Conservation (phyloP, 73 alveolate species). For the Vitrella brassicaformis region DNA sequence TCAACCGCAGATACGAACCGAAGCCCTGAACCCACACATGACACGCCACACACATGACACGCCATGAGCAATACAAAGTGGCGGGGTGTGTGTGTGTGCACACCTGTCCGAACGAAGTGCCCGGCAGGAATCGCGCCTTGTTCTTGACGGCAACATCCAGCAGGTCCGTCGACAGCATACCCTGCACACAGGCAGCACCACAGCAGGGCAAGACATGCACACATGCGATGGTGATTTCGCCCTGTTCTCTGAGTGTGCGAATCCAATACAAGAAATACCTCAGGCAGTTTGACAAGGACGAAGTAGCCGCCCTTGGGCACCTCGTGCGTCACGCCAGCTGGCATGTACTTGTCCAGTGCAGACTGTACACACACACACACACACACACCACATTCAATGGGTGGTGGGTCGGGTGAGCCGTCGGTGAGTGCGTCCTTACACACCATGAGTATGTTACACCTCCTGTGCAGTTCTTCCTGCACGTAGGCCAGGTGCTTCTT, state of each 20-base stretch:
- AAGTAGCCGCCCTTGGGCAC: slow-evolving; percentile 1
- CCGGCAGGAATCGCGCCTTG: neutral
- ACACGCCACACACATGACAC: no score
- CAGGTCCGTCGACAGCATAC: neutral
- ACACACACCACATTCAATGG: no score
- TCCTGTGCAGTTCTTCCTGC: neutral
- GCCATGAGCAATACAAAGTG: no score
- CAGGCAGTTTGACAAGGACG: neutral
- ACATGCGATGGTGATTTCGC: no score
- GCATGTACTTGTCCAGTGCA: neutral
- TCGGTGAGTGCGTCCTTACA: no score
- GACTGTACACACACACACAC: neutral
- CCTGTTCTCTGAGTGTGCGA: no score
- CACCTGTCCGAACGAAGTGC: neutral
- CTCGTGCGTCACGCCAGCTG: neutral
- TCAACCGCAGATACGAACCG: neutral
- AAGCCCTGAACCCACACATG: no score
- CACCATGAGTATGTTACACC: neutral
- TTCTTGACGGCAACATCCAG: neutral
- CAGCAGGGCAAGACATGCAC: no score
- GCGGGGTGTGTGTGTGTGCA: no score
- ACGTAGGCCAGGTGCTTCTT: neutral
- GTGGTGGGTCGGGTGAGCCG: no score
- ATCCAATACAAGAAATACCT: no score
- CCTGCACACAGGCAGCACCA: no score